Base-by-base conservation (phyloP, 2,329 filamentous ascomycete genomes). In the Penicillium sp. region DNA sequence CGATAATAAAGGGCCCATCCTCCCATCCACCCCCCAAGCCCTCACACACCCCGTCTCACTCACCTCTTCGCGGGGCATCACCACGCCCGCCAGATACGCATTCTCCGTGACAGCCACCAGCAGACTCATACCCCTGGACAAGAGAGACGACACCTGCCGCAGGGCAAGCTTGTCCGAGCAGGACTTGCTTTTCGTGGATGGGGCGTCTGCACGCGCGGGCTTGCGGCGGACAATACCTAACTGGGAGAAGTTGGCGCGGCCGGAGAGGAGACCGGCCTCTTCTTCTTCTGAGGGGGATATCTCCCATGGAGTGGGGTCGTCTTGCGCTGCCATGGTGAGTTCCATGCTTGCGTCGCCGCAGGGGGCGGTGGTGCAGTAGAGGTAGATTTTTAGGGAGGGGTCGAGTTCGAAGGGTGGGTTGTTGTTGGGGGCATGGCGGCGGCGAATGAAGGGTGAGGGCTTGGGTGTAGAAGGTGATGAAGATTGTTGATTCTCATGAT, bases 291-390 rank as follows among this genome's bases (percentile, higher is more conserved):
- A 48, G 1, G n/a, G n/a, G n/a, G n/a, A n/a, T n/a, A 69, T 55
- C 1, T 74, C 69, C 89, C 90, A 95, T 0, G 89, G 88, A 0
- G 85, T 88, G 6, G 85, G 77, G 55, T 96, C 88, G 17, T 82
- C 78, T 53, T 96, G 90, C 0, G 84, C 78, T 0, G 84, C 81
- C 82, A 97, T 97, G 49, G 83, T 85, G 43, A 97, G 78, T 63
- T 98, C 93, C 93, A 98, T 98, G 65, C 88, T 95, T 15, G 88
- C 88, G 68, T 98, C 93, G 39, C 93, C 93, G 79, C 93, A 98
- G 6, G 93, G 93, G 0, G 89, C 89, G 72, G 95, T 89, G 8
- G 90, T 95, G 72, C 88, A 93, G 71, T 96, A 98, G 85, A 98
- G 93, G 70, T 95, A 83, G 34, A 98, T 76, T 26, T 72, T 75